phyloP scores from a whole-genome alignment of 116 monocot species.

The Trichopus zeylanicus region DNA sequence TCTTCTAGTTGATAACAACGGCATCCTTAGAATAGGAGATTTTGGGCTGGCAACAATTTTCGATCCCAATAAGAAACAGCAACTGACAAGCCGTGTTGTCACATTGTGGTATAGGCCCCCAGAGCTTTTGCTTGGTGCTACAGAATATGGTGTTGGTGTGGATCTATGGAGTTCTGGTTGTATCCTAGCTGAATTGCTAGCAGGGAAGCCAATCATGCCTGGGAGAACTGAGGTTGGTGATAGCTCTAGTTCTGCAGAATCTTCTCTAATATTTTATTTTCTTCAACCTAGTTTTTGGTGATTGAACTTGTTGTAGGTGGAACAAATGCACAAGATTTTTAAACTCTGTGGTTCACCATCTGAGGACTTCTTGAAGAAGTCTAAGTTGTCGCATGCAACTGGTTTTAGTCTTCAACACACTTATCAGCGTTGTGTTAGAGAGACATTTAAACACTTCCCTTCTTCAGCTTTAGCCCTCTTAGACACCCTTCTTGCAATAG shows the following conservation, averaged over 20 bases:
- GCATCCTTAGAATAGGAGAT: constrained; percentile 40
- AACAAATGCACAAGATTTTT: constrained; percentile 61
- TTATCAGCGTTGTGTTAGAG: constrained; percentile 25
- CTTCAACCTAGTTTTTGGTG: not conserved
- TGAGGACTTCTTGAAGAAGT: constrained; percentile 44
- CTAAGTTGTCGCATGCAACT: constrained; percentile 50
- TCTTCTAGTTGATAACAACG: constrained; percentile 41
- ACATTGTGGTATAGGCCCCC: constrained; percentile 48
- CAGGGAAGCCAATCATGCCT: constrained; percentile 32
- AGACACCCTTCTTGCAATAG: constrained; percentile 44
- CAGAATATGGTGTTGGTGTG: constrained; percentile 31
- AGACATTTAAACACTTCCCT: constrained; percentile 41
- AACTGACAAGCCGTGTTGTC: constrained; percentile 46
- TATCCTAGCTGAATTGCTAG: constrained; percentile 34
- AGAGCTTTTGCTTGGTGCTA: constrained; percentile 41
- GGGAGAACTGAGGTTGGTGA: constrained; percentile 34
- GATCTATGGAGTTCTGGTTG: constrained; percentile 42
- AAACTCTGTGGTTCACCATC: constrained; percentile 61
- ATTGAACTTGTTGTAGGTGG: constrained; percentile 25
- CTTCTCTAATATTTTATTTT: not conserved
- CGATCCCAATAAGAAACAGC: constrained; percentile 19
- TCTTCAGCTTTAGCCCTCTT: constrained; percentile 37
- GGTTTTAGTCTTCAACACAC: constrained; percentile 49
- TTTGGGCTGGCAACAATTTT: constrained; percentile 45
- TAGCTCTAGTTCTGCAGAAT: not conserved